Evolutionary conservation across 306 rosid species (phyloP).

Genomic region (Arachis stenosperma): DNA sequence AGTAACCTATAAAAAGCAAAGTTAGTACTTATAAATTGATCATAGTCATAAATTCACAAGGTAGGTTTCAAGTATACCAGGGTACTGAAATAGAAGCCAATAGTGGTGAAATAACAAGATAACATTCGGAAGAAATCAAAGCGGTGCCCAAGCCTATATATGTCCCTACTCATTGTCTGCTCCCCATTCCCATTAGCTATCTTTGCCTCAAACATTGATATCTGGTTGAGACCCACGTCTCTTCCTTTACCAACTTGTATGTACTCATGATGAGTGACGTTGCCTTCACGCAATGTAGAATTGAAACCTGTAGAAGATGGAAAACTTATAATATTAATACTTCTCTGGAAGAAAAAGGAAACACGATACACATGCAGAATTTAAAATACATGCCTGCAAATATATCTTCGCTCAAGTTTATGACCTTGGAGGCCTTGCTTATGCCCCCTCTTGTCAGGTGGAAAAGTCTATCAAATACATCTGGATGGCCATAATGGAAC

Average conservation of each 20-base stretch:
- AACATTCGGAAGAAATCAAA: conserved; percentile 96
- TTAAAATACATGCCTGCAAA: conserved; percentile 77
- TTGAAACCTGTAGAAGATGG: conserved; percentile 70
- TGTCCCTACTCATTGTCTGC: conserved; percentile 94
- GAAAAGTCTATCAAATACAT: conserved; percentile 89
- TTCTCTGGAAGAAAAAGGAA: conserved; percentile 13
- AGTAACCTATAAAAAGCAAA: conserved; percentile 66
- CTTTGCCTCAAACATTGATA: conserved; percentile 97
- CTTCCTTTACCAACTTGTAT: conserved; percentile 99
- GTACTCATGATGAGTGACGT: conserved; percentile 94
- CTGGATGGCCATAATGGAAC: conserved; percentile 99
- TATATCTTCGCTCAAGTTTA: conserved; percentile 98
- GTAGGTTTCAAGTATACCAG: conserved; percentile 60
- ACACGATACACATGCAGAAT: conserved; percentile 17
- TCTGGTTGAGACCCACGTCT: conserved; percentile 96
- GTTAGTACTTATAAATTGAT: conserved; percentile 32
- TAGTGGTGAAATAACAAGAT: conserved; percentile 82
- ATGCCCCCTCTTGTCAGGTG: conserved; percentile 98
- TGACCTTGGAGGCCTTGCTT: conserved; percentile 93
- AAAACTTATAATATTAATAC: conserved; percentile 17
- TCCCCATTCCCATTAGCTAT: conserved; percentile 95
- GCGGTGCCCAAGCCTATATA: conserved; percentile 93
- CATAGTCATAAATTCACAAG: conserved; percentile 33
- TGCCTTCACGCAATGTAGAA: conserved; percentile 92
- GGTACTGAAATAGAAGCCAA: conserved; percentile 95